These are phyloP conservation scores for Hypsizygus marmoreus DNA, from an alignment of 768 basidiomycete species.

Conservation along the genomic window DNA sequence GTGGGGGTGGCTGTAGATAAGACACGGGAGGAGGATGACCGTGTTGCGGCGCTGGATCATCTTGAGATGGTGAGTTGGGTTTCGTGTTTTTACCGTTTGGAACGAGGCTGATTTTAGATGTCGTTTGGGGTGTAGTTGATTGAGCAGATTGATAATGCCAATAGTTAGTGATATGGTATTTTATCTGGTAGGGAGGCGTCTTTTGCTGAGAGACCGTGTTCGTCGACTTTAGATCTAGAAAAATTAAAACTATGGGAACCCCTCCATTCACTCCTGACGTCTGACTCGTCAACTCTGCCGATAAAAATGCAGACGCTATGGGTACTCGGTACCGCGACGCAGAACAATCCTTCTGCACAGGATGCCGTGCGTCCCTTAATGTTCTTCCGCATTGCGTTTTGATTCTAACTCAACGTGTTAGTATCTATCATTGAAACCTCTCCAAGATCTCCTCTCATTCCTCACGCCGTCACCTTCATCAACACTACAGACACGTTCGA, in stretches of 20 bases:
- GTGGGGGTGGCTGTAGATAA: conserved; percentile 64
- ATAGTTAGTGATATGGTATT: conserved; percentile 53
- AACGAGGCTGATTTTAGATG: background rate
- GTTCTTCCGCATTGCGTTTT: background rate
- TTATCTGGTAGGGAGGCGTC: too few species aligned
- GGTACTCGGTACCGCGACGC: conserved; percentile 87
- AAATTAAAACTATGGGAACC: conserved; percentile 81
- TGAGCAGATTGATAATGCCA: conserved; percentile 90
- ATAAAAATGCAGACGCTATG: conserved; percentile 74
- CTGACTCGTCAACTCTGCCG: conserved; percentile 53
- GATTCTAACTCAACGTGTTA: conserved; percentile 23
- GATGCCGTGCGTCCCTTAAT: conserved; percentile 53
- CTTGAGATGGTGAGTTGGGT: conserved; percentile 73
- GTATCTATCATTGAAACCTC: conserved; percentile 68
- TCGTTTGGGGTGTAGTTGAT: conserved; percentile 54
- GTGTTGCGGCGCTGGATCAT: conserved; percentile 76
- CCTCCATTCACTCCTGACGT: conserved; percentile 61
- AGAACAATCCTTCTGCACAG: conserved; percentile 89
- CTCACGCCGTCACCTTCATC: conserved; percentile 52
- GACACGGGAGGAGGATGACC: conserved; percentile 51
- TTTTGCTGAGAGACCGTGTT: too few species aligned
- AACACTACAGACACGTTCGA: conserved; percentile 63
- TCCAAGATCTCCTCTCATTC: conserved; percentile 63
- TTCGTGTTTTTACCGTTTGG: background rate
- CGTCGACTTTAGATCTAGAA: conserved; percentile 68